Percentiles rank a stretch among this genome's conserved stretches.
Evolutionary conservation across 2,329 filamentous ascomycete species (phyloP).

Genomic region (Botrytis pseudocinerea): DNA sequence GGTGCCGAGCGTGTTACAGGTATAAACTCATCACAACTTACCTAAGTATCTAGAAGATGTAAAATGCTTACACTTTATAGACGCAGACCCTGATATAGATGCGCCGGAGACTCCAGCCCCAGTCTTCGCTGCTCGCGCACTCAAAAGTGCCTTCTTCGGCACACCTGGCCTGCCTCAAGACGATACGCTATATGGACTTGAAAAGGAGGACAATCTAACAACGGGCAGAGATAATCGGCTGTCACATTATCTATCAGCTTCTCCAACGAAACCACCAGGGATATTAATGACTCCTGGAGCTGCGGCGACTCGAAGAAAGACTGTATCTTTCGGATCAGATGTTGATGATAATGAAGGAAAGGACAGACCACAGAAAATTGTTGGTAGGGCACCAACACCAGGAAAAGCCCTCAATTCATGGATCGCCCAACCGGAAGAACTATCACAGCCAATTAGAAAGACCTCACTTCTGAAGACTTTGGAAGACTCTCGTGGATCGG

Average conservation of each 20-base stretch:
- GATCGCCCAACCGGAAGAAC: conserved; percentile 27
- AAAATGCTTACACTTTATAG: conserved; percentile 2
- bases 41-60: not conserved
- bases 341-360: conserved; percentile 43
- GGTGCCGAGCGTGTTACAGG: conserved; percentile 35
- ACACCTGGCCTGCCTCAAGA: conserved; percentile 49
- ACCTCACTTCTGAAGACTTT: conserved; percentile 50
- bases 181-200: conserved; percentile 39
- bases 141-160: conserved; percentile 65
- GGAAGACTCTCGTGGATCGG: conserved; percentile 45
- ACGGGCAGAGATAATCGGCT: conserved; percentile 28
- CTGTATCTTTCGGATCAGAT: conserved; percentile 64
- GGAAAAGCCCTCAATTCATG: conserved; percentile 41
- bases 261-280: conserved; percentile 44
- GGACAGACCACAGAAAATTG: conserved; percentile 23
- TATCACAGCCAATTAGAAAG: conserved; percentile 40
- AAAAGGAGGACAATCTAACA: conserved; percentile 35
- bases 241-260: conserved; percentile 37
- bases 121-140: conserved; percentile 64
- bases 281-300: conserved; percentile 67
- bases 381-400: conserved; percentile 36
- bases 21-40: conserved; percentile 20
- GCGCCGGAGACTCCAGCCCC: conserved; percentile 65
- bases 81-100: conserved; percentile 42
- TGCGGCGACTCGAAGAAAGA: conserved; percentile 60